These are phyloP conservation scores for Solanum verrucosum DNA, from an alignment of 257 asterid genomes.

Conservation along the genomic window DNA sequence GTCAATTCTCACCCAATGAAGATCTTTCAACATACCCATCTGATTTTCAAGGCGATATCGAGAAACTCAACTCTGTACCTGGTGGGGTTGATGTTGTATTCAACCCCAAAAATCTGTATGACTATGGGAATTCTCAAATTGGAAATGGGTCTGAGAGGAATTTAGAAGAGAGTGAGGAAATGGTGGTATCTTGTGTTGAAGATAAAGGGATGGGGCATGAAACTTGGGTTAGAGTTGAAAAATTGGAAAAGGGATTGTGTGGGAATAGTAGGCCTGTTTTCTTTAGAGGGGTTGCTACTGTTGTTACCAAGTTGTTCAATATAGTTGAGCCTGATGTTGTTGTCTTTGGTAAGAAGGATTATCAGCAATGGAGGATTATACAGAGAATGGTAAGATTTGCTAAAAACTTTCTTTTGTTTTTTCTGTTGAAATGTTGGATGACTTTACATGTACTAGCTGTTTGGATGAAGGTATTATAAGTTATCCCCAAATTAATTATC, in stretches of 20 bases:
- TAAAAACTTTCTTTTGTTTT: not conserved
- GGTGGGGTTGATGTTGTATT: slow-evolving; percentile 80
- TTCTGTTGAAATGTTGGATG: not conserved
- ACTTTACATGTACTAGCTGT: not conserved
- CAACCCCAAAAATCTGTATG: slow-evolving; percentile 65
- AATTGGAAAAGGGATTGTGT: slow-evolving; percentile 76
- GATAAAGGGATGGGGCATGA: slow-evolving; percentile 64
- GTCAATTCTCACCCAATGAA: slow-evolving; percentile 85
- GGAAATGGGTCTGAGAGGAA: not conserved
- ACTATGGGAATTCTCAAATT: slow-evolving; percentile 26
- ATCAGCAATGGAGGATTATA: slow-evolving; percentile 84
- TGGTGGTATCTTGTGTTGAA: slow-evolving; percentile 58
- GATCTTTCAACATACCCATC: slow-evolving; percentile 93
- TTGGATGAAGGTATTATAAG: too few species aligned
- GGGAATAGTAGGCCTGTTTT: slow-evolving; percentile 84
- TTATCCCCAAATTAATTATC: too few species aligned
- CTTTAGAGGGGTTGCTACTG: slow-evolving; percentile 92
- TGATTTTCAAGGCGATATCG: slow-evolving; percentile 68
- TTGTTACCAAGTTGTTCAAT: slow-evolving; percentile 78
- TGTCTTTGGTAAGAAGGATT: slow-evolving; percentile 94
- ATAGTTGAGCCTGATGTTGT: slow-evolving; percentile 90
- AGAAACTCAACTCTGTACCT: slow-evolving; percentile 39
- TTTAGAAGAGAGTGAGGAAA: slow-evolving; percentile 1
- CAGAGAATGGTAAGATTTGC: slow-evolving; percentile 55
- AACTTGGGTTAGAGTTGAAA: slow-evolving; percentile 79